Base-by-base conservation (phyloP, 768 basidiomycete genomes). In the Tylopilus sp. region DNA sequence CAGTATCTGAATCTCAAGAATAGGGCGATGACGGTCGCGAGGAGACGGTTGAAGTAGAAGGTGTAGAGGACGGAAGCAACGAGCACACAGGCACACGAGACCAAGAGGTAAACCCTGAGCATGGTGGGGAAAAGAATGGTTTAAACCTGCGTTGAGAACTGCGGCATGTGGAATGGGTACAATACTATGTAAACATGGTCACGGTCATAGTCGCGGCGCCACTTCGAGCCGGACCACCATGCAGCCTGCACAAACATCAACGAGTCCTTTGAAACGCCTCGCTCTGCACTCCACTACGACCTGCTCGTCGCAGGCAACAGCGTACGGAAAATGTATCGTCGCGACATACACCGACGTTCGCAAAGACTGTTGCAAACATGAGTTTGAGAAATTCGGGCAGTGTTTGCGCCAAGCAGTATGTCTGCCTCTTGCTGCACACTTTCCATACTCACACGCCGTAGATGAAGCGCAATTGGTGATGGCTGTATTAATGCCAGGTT, bases 31-130 rank as follows among this genome's bases (percentile, higher is more conserved):
- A 88, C 52, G 48, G 78, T 79, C 1, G 83, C 92, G 51, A 95
- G 67, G 45, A 95, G 73, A 36, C 93, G 82, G 70, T 93, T 95
- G 82, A 88, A 91, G 73, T 88, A 97, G 78, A 97, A 95, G 56
- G 91, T 78, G 70, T 91, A 90, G 54, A 91, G 72, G 50, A 89
- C 69, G 7, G 85, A 71, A 15, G 76, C 77, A 31, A 80, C 44
- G 55, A 76, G 68, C 23, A 78, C 79, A 61, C 77, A 79, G 46
- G 86, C 67, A 67, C 83, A 86, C 45, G 82, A 74, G 53, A 85
- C 73, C 55, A 91, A 74, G 22, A 92, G 77, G 46, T 81, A 72
- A 39, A 67, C 66, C 69, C 78, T 75, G 45, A 89, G 71, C 81
- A 88, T 36, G 36, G 15, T 86, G 53, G 48, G 47, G 15, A 36